phyloP scores from a whole-genome alignment of 441 rosid genomes.

The Pelargonium fulgidum region DNA sequence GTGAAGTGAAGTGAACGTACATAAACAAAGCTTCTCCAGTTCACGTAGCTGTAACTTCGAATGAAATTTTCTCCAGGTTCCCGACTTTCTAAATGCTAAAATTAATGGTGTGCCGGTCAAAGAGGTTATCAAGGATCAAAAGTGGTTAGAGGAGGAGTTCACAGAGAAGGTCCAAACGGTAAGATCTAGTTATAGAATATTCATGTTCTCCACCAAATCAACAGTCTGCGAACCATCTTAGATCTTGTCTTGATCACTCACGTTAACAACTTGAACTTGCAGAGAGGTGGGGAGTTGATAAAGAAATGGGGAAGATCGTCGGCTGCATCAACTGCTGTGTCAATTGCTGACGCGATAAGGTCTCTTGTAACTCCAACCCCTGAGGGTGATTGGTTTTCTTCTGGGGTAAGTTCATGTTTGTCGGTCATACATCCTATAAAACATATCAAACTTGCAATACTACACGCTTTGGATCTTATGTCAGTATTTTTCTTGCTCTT shows the following conservation, averaged over 20 bases:
- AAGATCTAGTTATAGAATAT: constrained; percentile 10
- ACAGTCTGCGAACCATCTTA: not conserved
- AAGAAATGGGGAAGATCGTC: constrained; percentile 98
- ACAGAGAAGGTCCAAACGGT: constrained; percentile 90
- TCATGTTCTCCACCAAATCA: not conserved
- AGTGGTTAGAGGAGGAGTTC: constrained; percentile 93
- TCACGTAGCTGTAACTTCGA: constrained; percentile 1
- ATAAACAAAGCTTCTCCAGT: not conserved
- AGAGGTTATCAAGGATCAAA: constrained; percentile 78
- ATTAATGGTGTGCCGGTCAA: constrained; percentile 76
- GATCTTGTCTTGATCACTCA: not conserved
- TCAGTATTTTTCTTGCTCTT: too few species aligned
- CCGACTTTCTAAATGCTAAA: constrained; percentile 85
- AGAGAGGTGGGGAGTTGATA: constrained; percentile 91
- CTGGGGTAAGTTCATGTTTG: constrained; percentile 53
- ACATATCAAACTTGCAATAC: not conserved
- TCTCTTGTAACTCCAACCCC: constrained; percentile 84
- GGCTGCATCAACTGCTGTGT: constrained; percentile 92
- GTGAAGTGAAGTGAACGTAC: not conserved
- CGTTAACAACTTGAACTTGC: constrained; percentile 16
- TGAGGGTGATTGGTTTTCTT: constrained; percentile 92
- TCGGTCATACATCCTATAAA: not conserved
- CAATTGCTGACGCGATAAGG: constrained; percentile 81
- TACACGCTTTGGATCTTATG: too few species aligned
- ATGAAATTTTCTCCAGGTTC: constrained; percentile 50